Conservation (phyloP, 306 rosid species). For the Prunus mongolica region DNA sequence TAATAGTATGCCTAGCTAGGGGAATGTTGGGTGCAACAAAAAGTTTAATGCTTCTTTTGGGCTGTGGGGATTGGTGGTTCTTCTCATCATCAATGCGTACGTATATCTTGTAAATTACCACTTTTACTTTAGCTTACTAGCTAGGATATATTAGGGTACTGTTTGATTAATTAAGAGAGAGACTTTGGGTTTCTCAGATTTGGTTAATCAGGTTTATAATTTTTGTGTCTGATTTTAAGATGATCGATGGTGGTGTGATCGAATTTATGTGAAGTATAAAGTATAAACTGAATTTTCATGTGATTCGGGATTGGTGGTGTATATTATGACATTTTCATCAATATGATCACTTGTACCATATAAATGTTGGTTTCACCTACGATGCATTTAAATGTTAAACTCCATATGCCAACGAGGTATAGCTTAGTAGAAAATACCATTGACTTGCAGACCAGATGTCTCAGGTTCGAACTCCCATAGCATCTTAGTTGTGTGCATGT, state of each 20-base stretch:
- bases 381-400: no score
- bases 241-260: conserved; percentile 7
- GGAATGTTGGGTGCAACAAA: not conserved
- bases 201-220: not conserved
- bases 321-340: conserved; percentile 21
- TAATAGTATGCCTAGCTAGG: not conserved
- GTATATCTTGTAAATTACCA: conserved; percentile 37
- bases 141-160: conserved; percentile 17
- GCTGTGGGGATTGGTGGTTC: not conserved
- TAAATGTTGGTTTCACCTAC: not conserved
- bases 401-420: no score
- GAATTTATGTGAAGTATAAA: not conserved
- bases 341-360: not conserved
- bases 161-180: not conserved
- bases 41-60: not conserved
- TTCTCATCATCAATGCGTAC: conserved; percentile 2
- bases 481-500: no score
- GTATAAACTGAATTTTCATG: conserved; percentile 10
- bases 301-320: not conserved
- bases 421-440: no score
- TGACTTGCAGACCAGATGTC: no score
- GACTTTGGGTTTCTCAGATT: not conserved
- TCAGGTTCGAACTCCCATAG: no score
- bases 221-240: not conserved
- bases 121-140: conserved; percentile 15